phyloP scores from a whole-genome alignment of 2,329 filamentous ascomycete genomes.

The Fusarium illudens region DNA sequence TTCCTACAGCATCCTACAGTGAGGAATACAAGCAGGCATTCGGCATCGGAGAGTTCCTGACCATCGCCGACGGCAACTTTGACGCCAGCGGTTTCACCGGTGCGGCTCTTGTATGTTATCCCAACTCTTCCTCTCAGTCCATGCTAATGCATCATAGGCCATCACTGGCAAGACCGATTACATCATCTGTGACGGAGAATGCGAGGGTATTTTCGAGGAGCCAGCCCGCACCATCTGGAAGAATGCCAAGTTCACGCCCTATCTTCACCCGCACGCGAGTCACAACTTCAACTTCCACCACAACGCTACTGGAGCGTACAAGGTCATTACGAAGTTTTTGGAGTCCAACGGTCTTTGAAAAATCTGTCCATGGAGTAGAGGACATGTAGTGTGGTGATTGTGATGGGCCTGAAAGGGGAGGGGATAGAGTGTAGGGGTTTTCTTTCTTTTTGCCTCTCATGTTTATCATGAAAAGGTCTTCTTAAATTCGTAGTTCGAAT shows the following conservation, averaged over 20 bases:
- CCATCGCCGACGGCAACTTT: slow-evolving; percentile 24
- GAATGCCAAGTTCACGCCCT: slow-evolving; percentile 24
- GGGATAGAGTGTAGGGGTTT: not conserved
- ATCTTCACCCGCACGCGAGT: slow-evolving; percentile 27
- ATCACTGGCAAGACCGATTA: slow-evolving; percentile 32
- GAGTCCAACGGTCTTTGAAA: slow-evolving; percentile 10
- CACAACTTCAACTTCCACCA: slow-evolving; percentile 32
- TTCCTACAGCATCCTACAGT: slow-evolving; percentile 14
- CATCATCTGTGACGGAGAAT: slow-evolving; percentile 40
- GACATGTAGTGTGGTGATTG: not conserved
- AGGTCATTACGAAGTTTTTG: slow-evolving; percentile 25
- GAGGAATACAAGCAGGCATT: slow-evolving; percentile 30
- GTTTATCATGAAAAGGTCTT: not conserved
- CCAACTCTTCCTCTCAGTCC: too few relatives aligned
- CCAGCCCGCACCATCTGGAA: slow-evolving; percentile 31
- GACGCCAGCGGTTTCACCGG: slow-evolving; percentile 27
- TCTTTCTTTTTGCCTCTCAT: not conserved
- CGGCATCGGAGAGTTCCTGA: slow-evolving; percentile 29
- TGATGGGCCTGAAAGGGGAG: not conserved
- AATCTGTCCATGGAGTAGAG: too few relatives aligned
- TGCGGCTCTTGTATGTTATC: slow-evolving; percentile 18
- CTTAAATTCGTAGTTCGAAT: not conserved
- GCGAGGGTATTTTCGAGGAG: slow-evolving; percentile 39
- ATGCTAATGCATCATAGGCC: slow-evolving; percentile 5
- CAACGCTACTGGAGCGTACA: slow-evolving; percentile 22